A percentile compares a stretch with the other conserved stretches of the same genome.
These are phyloP conservation scores for Rhododendron kiyosumense DNA, from an alignment of 148 eudicot species.

Conservation along the genomic window DNA sequence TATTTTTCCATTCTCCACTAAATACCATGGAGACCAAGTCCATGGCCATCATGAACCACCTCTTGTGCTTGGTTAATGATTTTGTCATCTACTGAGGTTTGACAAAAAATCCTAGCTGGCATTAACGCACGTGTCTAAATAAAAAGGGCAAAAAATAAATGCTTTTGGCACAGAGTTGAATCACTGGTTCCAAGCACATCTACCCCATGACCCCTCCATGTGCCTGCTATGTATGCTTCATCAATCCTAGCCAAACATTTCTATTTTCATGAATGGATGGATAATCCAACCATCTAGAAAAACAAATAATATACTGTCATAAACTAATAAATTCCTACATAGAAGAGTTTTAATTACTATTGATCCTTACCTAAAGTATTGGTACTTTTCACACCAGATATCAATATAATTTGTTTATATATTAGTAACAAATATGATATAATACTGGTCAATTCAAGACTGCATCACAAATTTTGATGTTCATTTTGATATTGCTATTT, in stretches of 20 bases:
- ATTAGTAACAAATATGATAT: not conserved
- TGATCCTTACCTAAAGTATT: not conserved
- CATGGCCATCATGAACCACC: not conserved
- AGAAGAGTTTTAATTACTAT: not conserved
- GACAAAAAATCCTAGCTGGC: not conserved
- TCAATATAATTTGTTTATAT: not conserved
- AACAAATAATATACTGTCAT: not conserved
- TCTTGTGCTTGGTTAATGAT: not conserved
- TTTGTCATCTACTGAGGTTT: not conserved
- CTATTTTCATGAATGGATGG: not conserved
- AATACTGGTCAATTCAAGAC: not conserved
- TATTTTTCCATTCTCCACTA: not conserved
- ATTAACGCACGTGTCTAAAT: not conserved
- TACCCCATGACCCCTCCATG: conserved; percentile 9
- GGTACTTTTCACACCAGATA: not conserved
- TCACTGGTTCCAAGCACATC: not conserved
- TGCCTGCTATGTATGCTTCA: not conserved
- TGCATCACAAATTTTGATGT: not conserved
- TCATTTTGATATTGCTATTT: not conserved
- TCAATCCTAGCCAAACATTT: conserved; percentile 6
- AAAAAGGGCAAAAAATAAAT: not conserved
- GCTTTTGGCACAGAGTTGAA: not conserved
- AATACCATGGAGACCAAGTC: not conserved
- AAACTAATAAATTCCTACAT: not conserved
- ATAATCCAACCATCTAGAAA: not conserved